Evolutionary conservation across 495 filamentous ascomycete species (phyloP).

Genomic region (Podospora sp.): DNA sequence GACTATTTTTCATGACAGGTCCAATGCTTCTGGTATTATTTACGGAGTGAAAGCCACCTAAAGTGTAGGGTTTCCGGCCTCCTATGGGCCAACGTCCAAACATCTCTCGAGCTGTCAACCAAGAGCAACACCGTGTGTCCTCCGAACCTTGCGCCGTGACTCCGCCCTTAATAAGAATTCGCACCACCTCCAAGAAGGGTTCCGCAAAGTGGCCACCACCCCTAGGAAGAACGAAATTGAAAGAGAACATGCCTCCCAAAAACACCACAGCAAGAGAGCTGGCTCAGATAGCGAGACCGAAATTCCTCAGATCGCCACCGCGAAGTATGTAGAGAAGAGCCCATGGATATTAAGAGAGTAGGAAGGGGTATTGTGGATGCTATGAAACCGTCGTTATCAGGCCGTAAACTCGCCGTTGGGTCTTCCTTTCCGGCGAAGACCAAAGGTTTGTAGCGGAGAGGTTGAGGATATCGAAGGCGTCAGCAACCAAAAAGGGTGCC

Average conservation of each 20-base stretch:
- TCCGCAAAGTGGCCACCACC: neutral
- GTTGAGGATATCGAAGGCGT: neutral
- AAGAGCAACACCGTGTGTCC: neutral
- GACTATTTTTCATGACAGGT: no score
- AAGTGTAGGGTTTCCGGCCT: neutral
- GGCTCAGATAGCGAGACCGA: neutral
- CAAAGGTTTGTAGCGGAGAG: neutral
- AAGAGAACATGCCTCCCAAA: neutral
- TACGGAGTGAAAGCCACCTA: neutral
- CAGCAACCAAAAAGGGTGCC: conserved; percentile 4
- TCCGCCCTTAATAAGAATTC: neutral
- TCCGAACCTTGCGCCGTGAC: neutral
- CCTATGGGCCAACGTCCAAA: neutral
- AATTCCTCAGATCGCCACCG: neutral
- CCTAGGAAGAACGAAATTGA: neutral
- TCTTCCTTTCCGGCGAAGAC: neutral
- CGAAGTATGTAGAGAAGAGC: neutral
- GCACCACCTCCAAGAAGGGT: no score
- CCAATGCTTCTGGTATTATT: no score
- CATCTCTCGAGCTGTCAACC: neutral
- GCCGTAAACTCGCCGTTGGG: neutral
- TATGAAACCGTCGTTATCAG: neutral
- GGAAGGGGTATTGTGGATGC: conserved; percentile 3
- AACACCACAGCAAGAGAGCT: neutral
- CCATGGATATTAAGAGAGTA: neutral